These are phyloP conservation scores for Schizophyllum commune DNA, from an alignment of 1,284 basidiomycete species.

Conservation along the genomic window DNA sequence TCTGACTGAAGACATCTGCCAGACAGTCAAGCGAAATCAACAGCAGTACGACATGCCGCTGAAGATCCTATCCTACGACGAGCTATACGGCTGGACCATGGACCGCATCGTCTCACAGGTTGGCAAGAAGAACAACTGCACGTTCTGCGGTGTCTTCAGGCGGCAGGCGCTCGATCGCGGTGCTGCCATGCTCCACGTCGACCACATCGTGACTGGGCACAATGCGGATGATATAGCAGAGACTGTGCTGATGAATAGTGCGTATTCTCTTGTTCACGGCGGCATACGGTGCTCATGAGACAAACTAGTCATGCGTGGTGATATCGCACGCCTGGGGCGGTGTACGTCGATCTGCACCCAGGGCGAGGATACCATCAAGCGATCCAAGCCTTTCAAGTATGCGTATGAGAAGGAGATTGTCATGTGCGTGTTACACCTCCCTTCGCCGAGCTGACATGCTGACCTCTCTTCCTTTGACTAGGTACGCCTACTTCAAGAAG, in stretches of 20 bases:
- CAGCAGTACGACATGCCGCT: constrained; percentile 92
- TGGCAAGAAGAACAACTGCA: constrained; percentile 98
- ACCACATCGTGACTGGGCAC: constrained; percentile 98
- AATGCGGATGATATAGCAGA: constrained; percentile 99
- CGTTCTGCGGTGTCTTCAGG: constrained; percentile 97
- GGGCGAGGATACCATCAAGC: constrained; percentile 90
- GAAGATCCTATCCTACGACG: constrained; percentile 93
- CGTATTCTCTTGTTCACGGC: constrained; percentile 22
- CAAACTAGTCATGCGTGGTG: constrained; percentile 85
- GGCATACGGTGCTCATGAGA: constrained; percentile 11
- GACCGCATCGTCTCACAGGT: constrained; percentile 91
- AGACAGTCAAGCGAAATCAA: constrained; percentile 98
- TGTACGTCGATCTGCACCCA: constrained; percentile 94
- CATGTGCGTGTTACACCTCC: constrained; percentile 52
- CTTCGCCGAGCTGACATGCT: constrained; percentile 3
- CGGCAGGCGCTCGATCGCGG: constrained; percentile 95
- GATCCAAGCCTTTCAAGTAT: constrained; percentile 98
- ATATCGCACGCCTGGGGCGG: constrained; percentile 88
- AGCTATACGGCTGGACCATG: constrained; percentile 99
- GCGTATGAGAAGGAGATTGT: constrained; percentile 99
- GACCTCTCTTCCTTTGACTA: constrained; percentile 21
- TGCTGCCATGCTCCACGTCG: constrained; percentile 82
- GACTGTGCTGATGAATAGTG: constrained; percentile 98
- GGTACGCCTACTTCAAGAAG: constrained; percentile 98
- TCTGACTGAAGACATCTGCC: constrained; percentile 7